Evolutionary conservation across 2,329 filamentous ascomycete species (phyloP), one percentile per base, ranked within the genome.

Genomic region (Paecilomyces dactylethromorphus): DNA sequence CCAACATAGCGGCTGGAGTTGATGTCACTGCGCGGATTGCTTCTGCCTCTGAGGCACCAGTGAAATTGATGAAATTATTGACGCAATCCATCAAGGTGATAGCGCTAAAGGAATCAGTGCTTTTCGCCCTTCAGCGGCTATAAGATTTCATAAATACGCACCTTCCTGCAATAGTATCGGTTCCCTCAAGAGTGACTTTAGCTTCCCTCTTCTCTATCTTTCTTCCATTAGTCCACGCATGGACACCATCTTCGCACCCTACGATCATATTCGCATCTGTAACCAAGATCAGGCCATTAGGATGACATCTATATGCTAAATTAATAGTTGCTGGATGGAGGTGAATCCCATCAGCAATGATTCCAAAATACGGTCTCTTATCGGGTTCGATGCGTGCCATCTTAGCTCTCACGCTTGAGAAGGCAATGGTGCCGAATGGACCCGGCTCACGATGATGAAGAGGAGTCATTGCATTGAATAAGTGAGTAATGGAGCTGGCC

Each of bases 21-120:
- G 83, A 79, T 0, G 91, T 94, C 31, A 92, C 90, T 8, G 89
- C 84, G 62, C 82, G 84, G 53, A 94, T 74, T 1, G 87, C 89
- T 68, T 87, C 82, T 0, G 88, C 84, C 35, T 92, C 81, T 35
- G 80, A 81, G 4, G 84, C 82, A 13, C 87, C 88, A 1, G 87
- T 87, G 87, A 88, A 93, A 59, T 82, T 82, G 65, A 91, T 79
- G 71, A 94, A 92, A 73, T 94, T 94, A 69, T 86, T 88, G 57
- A 92, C 85, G 66, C 91, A 94, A 66, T 93, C 88, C 49, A 92
- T 82, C n/a, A 95, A 79, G 6, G 87, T 87, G 56, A 56, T 74
- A 21, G 64, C 75, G 29, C 62, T 63, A 29, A 15, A n/a, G 18
- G 45, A n/a, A 26, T 21, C n/a, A 15, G 13, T 10, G 32, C 49